Percentiles rank a stretch among this genome's conserved stretches.
Conservation (phyloP, 2,329 filamentous ascomycete genomes). For the Coniochaeta hoffmannii region DNA sequence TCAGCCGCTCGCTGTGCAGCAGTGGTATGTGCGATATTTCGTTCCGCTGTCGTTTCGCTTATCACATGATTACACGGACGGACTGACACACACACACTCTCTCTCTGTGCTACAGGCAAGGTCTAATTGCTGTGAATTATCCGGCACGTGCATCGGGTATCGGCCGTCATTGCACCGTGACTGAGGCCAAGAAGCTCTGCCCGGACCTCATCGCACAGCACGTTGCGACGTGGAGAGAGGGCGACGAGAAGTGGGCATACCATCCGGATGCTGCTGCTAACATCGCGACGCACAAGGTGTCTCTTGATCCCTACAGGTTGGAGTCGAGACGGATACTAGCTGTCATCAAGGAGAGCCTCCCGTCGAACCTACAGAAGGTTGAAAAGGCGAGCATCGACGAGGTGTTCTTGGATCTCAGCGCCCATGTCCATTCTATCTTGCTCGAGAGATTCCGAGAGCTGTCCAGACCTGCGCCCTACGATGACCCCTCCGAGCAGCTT, state of each 20-base stretch:
- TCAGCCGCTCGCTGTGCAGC: slow-evolving; percentile 83
- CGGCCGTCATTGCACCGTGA: slow-evolving; percentile 67
- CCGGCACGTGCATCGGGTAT: slow-evolving; percentile 77
- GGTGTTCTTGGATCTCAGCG: slow-evolving; percentile 87
- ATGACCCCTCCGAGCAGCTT: slow-evolving; percentile 63
- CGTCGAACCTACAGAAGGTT: slow-evolving; percentile 58
- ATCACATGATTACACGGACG: no score
- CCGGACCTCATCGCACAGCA: slow-evolving; percentile 81
- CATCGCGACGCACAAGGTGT: slow-evolving; percentile 87
- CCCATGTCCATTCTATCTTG: slow-evolving; percentile 70
- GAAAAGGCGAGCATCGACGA: slow-evolving; percentile 97
- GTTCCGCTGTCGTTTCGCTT: no score
- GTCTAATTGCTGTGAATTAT: slow-evolving; percentile 94
- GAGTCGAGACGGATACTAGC: slow-evolving; percentile 78
- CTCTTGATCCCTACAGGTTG: slow-evolving; percentile 81
- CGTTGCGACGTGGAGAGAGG: slow-evolving; percentile 90
- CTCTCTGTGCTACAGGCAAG: slow-evolving; percentile 60
- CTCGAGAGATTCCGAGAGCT: slow-evolving; percentile 73
- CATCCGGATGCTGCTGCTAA: slow-evolving; percentile 70
- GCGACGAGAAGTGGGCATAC: slow-evolving; percentile 88
- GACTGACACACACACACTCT: no score
- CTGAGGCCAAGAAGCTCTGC: slow-evolving; percentile 80
- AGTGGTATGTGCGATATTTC: no score
- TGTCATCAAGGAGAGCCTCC: slow-evolving; percentile 67
- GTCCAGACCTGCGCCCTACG: slow-evolving; percentile 57